phyloP scores from a whole-genome alignment of 768 basidiomycete species.

The Phlegmacium glaucopus region DNA sequence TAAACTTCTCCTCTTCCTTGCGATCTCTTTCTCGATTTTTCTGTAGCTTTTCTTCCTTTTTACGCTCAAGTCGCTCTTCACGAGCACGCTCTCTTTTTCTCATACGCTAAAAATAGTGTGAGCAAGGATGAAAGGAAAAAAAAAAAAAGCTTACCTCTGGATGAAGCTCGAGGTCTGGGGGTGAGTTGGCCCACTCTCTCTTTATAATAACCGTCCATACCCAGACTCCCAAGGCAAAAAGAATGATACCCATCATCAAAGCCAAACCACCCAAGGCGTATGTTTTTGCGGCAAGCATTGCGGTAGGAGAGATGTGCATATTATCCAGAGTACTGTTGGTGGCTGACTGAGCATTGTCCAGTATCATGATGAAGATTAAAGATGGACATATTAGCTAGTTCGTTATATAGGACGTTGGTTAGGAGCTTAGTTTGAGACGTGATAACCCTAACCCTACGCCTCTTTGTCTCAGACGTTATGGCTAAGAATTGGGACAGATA shows the following conservation, averaged over 20 bases:
- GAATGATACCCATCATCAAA: conserved; percentile 19
- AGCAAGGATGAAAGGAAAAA: neutral
- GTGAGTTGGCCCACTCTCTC: conserved; percentile 22
- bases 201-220: conserved; percentile 22
- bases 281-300: conserved; percentile 22
- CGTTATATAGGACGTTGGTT: too few relatives aligned
- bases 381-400: too few relatives aligned
- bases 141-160: conserved; percentile 21
- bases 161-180: conserved; percentile 22
- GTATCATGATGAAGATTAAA: neutral
- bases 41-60: conserved; percentile 15
- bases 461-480: conserved; percentile 20
- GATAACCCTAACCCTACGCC: neutral
- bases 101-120: conserved; percentile 14
- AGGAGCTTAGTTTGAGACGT: too few relatives aligned
- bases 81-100: conserved; percentile 19
- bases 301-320: conserved; percentile 5
- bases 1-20: conserved; percentile 12
- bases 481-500: conserved; percentile 47
- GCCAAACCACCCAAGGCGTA: conserved; percentile 29
- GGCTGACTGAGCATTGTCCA: too few relatives aligned
- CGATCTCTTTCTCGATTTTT: conserved; percentile 7
- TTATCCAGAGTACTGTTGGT: neutral
- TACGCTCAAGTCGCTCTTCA: conserved; percentile 12
- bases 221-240: conserved; percentile 22